Evolutionary conservation across 768 basidiomycete species (phyloP).

Genomic region (Chalciporus chontae): DNA sequence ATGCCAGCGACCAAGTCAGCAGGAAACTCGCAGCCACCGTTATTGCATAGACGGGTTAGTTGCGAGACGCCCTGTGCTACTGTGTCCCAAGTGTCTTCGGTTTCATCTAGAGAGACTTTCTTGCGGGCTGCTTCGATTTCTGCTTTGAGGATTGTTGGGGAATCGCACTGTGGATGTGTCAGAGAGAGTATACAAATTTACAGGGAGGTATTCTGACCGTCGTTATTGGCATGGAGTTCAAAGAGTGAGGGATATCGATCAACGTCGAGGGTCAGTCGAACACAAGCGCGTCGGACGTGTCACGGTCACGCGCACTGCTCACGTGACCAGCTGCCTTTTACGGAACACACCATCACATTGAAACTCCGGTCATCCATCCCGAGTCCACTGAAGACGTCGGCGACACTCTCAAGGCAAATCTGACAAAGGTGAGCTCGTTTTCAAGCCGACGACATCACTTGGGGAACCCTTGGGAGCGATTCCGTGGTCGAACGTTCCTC

Average conservation of each 20-base stretch:
- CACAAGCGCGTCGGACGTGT: constrained; percentile 20
- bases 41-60: constrained; percentile 47
- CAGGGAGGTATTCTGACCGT: constrained; percentile 9
- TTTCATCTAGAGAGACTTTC: constrained; percentile 49
- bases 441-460: neutral
- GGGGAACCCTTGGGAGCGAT: neutral
- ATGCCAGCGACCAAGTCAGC: constrained; percentile 49
- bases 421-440: constrained; percentile 26
- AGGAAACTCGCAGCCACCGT: constrained; percentile 51
- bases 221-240: constrained; percentile 28
- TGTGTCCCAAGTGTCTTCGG: constrained; percentile 78
- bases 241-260: neutral
- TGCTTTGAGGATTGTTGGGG: constrained; percentile 29
- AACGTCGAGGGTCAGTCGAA: constrained; percentile 2
- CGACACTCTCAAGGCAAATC: constrained; percentile 16
- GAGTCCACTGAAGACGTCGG: constrained; percentile 12
- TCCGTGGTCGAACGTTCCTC: neutral
- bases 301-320: constrained; percentile 11
- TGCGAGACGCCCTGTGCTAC: constrained; percentile 49
- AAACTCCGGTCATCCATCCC: constrained; percentile 21
- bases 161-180: constrained; percentile 29
- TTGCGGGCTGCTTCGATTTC: constrained; percentile 44
- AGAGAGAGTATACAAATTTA: neutral
- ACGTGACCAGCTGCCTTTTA: constrained; percentile 18
- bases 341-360: constrained; percentile 23